Evolutionary conservation across 139 green algal genomes (phyloP).

Genomic region (Picochlorum sp.): DNA sequence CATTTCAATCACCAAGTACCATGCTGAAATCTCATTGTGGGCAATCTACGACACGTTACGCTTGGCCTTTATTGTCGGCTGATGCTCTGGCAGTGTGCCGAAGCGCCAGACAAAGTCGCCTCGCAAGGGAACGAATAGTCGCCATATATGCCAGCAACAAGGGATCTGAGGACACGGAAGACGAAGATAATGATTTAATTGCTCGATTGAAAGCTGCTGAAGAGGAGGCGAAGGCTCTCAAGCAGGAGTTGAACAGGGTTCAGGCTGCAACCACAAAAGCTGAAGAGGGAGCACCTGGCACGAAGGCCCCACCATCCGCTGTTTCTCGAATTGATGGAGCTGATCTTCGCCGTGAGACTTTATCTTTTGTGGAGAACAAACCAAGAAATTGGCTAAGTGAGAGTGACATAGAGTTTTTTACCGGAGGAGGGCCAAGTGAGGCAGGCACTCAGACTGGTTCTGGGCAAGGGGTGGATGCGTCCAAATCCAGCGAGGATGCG

Average conservation of each 20-base stretch:
- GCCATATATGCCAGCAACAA: neutral
- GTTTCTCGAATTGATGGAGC: conserved; percentile 21
- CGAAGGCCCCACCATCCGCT: neutral
- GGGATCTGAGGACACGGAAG: neutral
- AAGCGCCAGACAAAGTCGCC: too few relatives aligned
- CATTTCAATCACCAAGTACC: too few relatives aligned
- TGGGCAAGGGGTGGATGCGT: conserved; percentile 4
- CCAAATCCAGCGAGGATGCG: conserved; percentile 9
- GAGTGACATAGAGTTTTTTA: conserved; percentile 58
- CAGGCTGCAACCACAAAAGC: conserved; percentile 10
- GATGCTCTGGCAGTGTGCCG: neutral
- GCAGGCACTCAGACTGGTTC: too few relatives aligned
- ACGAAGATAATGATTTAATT: conserved; percentile 39
- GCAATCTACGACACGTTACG: too few relatives aligned
- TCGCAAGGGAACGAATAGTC: too few relatives aligned
- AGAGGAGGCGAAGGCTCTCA: conserved; percentile 39
- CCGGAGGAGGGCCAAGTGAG: conserved; percentile 30
- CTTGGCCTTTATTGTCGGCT: too few relatives aligned
- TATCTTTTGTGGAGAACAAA: conserved; percentile 17
- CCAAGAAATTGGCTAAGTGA: conserved; percentile 52
- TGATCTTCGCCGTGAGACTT: conserved; percentile 25
- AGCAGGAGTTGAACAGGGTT: conserved; percentile 25
- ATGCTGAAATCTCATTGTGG: too few relatives aligned
- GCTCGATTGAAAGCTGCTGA: conserved; percentile 39
- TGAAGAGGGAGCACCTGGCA: neutral